Percentiles rank a stretch among this genome's conserved stretches.
phyloP scores from a whole-genome alignment of 1,139 yeast species.

The Lodderomyces oxycetoniae region DNA sequence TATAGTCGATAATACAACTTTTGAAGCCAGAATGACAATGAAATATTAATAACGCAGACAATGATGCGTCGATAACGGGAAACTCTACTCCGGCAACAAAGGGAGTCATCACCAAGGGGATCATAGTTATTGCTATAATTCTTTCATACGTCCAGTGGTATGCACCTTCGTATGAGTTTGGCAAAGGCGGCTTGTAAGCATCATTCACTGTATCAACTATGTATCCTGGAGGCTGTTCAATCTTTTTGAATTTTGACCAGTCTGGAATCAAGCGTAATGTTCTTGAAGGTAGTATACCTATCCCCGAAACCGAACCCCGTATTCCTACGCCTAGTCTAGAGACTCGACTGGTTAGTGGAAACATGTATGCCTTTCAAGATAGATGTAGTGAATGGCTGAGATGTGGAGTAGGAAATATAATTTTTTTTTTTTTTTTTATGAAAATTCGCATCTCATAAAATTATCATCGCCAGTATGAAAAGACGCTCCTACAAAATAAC shows the following conservation, averaged over 20 bases:
- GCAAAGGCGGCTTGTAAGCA: slow-evolving; percentile 57
- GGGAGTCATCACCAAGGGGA: slow-evolving; percentile 64
- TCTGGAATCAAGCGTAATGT: slow-evolving; percentile 40
- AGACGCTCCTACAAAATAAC: too few species aligned
- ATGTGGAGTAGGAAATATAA: not conserved
- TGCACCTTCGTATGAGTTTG: slow-evolving; percentile 57
- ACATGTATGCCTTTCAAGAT: too few species aligned
- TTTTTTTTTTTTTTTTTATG: slow-evolving; percentile 4
- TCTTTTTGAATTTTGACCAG: slow-evolving; percentile 42
- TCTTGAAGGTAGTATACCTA: too few species aligned
- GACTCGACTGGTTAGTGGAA: not conserved
- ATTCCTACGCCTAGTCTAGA: too few species aligned
- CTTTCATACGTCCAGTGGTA: slow-evolving; percentile 73
- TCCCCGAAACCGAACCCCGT: too few species aligned
- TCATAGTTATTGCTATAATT: slow-evolving; percentile 50
- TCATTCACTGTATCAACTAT: slow-evolving; percentile 75
- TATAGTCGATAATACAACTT: slow-evolving; percentile 75
- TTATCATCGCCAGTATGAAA: too few species aligned
- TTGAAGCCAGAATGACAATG: slow-evolving; percentile 72
- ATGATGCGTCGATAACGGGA: slow-evolving; percentile 54
- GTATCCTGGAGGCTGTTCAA: slow-evolving; percentile 75
- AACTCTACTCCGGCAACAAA: slow-evolving; percentile 48
- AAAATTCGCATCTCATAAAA: too few species aligned
- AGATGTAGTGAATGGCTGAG: not conserved
- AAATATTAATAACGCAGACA: slow-evolving; percentile 52